Base-by-base conservation (phyloP, 495 filamentous ascomycete species). In the Cercophora sp. region DNA sequence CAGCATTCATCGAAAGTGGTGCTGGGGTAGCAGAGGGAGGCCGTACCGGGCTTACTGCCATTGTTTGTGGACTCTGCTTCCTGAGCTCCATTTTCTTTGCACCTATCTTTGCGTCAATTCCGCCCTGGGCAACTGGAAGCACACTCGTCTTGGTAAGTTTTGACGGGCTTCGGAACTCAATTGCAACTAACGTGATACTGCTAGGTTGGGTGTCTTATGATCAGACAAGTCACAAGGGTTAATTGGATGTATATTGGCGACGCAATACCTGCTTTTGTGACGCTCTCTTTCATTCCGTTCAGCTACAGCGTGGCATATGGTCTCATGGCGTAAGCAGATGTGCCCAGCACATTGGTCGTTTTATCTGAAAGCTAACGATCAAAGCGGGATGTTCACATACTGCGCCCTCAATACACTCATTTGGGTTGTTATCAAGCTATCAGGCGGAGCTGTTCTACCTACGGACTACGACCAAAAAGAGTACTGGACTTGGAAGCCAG, bases 1-100 rank as follows among this genome's bases (percentile, higher is more conserved):
- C 88, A 1, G 86, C 86, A 19, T 93, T 89, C 64, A 84, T 93
- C 36, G 88, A 91, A 64, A 88, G 85, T 46, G 87, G 87, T 48
- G 86, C 88, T 5, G 88, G 88, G 39, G 90, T 91, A 60, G 84
- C 86, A 0, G 87, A 91, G 68, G 88, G 88, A 9, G 88, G 87
- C 0, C 81, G 82, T 44, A 91, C 88, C 0, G 88, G 88, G 6
- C 70, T 93, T 16, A 91, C 88, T 5, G 85, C 88, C 2, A 83
- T 87, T 51, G 76, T 80, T 31, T 81, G 86, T 0, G 88, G 88
- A 3, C 42, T 85, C 43, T 87, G 84, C 60, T 93, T 93, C 71
- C 80, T 93, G 55, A 72, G 88, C 57, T 78, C 85, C 20, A 73
- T 91, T 25, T 91, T 93, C 75, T 89, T 93, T 62, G 86, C 87